Conservation (phyloP, 2,329 filamentous ascomycete genomes). For the Aspergillaceae sp. region DNA sequence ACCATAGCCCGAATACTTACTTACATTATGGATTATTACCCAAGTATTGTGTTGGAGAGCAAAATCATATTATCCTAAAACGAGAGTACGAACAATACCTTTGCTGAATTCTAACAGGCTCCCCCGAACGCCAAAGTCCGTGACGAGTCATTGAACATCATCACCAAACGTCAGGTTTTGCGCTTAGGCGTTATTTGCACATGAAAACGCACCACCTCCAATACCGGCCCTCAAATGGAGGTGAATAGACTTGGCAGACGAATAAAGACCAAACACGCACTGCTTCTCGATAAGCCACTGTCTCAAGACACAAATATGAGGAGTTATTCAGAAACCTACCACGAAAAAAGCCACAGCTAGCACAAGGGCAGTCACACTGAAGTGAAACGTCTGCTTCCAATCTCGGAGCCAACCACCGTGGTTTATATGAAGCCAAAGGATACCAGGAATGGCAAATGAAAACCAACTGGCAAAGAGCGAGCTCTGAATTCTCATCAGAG, state of each 20-base stretch:
- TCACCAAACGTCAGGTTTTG: too few species aligned
- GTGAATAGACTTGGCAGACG: constrained; percentile 16
- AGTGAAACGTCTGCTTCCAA: constrained; percentile 13
- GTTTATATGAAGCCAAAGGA: constrained; percentile 25
- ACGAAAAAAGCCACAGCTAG: constrained; percentile 8
- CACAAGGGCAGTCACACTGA: constrained; percentile 9
- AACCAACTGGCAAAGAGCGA: constrained; percentile 58
- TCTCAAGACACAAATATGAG: background rate
- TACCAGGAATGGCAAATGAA: constrained; percentile 31
- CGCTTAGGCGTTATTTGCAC: constrained; percentile 10
- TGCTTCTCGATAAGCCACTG: constrained; percentile 5
- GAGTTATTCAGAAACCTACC: constrained; percentile 3
- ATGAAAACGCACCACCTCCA: constrained; percentile 12
- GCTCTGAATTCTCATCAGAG: constrained; percentile 14
- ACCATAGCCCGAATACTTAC: too few species aligned
- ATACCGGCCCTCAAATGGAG: constrained; percentile 7
- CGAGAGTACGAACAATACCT: too few species aligned
- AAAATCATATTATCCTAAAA: too few species aligned
- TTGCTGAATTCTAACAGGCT: too few species aligned
- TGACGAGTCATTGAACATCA: too few species aligned
- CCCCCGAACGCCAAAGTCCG: too few species aligned
- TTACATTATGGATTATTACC: too few species aligned
- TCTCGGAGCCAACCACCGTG: constrained; percentile 11
- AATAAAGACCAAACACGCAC: constrained; percentile 20
- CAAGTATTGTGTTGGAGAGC: too few species aligned